Conservation (phyloP, 1,284 basidiomycete species). For the Mycosarcoma maydis region DNA sequence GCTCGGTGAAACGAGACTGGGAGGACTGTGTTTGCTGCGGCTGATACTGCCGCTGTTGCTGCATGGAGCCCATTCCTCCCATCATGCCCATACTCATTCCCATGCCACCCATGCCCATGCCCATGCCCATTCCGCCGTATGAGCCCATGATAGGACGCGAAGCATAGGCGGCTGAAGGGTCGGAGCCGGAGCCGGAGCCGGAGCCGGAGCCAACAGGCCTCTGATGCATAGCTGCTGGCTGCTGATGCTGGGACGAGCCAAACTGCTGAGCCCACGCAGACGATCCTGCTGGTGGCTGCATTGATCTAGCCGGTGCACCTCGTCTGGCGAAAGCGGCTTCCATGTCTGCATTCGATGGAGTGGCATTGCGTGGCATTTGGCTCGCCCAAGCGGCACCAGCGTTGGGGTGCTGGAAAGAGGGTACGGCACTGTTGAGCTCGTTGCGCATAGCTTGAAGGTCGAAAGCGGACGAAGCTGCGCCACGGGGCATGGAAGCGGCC, state of each 20-base stretch:
- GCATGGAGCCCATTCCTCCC: slow-evolving; percentile 34
- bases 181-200: slow-evolving; percentile 13
- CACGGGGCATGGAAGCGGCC: slow-evolving; percentile 21
- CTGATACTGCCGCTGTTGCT: slow-evolving; percentile 11
- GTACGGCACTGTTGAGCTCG: slow-evolving; percentile 35
- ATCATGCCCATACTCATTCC: slow-evolving; percentile 55
- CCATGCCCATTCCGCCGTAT: slow-evolving; percentile 40
- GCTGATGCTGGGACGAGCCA: slow-evolving; percentile 19
- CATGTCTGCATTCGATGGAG: slow-evolving; percentile 38
- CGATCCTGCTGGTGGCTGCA: slow-evolving; percentile 24
- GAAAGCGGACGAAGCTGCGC: slow-evolving; percentile 42
- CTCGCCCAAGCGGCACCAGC: slow-evolving; percentile 50
- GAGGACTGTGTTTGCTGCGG: slow-evolving; percentile 30
- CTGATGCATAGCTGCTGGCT: slow-evolving; percentile 14
- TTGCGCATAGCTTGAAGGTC: slow-evolving; percentile 57
- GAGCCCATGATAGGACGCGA: slow-evolving; percentile 48
- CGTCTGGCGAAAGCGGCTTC: slow-evolving; percentile 51
- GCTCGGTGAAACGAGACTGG: slow-evolving; percentile 52
- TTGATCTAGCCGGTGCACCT: slow-evolving; percentile 13
- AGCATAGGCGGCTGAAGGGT: slow-evolving; percentile 24
- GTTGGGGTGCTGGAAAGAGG: slow-evolving; percentile 28
- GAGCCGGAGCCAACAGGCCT: slow-evolving; percentile 19
- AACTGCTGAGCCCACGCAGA: slow-evolving; percentile 58
- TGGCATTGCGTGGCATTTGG: slow-evolving; percentile 50
- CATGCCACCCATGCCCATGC: slow-evolving; percentile 32